Evolutionary conservation across 2,329 filamentous ascomycete species (phyloP).

Genomic region (Coniochaeta hoffmannii): DNA sequence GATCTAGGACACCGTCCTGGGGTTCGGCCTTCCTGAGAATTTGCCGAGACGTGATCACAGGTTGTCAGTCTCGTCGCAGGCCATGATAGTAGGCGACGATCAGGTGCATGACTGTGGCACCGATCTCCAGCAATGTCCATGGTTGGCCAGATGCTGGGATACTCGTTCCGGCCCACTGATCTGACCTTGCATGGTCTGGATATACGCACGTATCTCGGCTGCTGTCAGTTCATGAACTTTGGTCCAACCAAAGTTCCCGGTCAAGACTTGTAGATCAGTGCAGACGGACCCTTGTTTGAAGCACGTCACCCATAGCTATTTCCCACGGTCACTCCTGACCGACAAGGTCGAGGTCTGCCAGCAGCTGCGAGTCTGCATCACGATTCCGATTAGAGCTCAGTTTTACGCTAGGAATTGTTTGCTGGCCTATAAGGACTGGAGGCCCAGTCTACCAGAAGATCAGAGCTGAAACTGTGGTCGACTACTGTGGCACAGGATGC

Average conservation of each 20-base stretch:
- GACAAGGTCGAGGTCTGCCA: not conserved
- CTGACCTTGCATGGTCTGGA: not conserved
- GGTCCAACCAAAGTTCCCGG: too few relatives aligned
- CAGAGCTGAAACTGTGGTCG: too few relatives aligned
- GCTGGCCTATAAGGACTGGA: not conserved
- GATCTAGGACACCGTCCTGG: too few relatives aligned
- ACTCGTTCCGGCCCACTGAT: not conserved
- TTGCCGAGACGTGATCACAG: not conserved
- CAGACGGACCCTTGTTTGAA: not conserved
- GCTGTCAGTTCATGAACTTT: not conserved
- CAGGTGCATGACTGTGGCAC: not conserved
- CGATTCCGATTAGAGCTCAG: not conserved
- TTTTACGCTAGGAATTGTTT: not conserved
- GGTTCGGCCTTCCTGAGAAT: not conserved
- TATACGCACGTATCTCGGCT: too few relatives aligned
- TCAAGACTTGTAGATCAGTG: not conserved
- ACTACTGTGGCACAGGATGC: not conserved
- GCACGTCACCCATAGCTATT: not conserved
- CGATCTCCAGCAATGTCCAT: not conserved
- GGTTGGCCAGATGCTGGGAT: not conserved
- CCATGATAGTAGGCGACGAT: too few relatives aligned
- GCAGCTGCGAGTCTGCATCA: not conserved
- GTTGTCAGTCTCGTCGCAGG: too few relatives aligned
- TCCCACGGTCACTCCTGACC: not conserved
- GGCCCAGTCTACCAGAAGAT: not conserved